phyloP scores from a whole-genome alignment of 306 rosid genomes.

The Crataegus laevigata region DNA sequence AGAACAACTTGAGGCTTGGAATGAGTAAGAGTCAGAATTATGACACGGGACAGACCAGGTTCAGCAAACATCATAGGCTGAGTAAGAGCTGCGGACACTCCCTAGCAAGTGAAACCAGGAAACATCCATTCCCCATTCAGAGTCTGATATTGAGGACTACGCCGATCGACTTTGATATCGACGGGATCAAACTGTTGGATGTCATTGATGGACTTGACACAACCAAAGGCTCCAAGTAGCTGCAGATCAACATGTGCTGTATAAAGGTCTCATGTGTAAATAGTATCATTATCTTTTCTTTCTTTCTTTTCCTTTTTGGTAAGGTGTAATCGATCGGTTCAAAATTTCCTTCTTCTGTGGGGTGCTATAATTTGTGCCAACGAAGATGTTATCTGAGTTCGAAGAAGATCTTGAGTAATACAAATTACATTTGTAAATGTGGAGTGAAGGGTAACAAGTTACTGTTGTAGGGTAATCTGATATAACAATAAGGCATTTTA shows the following conservation, averaged over 20 bases:
- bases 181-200: constrained; percentile 68
- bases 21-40: constrained; percentile 93
- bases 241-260: neutral
- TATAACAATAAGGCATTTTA: no score
- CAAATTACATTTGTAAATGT: neutral
- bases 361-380: neutral
- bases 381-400: neutral
- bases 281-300: neutral
- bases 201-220: constrained; percentile 82
- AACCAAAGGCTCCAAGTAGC: constrained; percentile 45
- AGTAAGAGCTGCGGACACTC: constrained; percentile 90
- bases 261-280: neutral
- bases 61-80: constrained; percentile 67
- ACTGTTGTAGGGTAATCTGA: neutral
- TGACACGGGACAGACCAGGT: constrained; percentile 55
- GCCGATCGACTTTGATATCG: constrained; percentile 62
- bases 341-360: neutral
- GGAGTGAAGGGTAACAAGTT: neutral
- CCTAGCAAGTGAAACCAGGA: constrained; percentile 50
- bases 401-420: neutral
- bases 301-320: no score
- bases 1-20: constrained; percentile 79
- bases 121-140: constrained; percentile 44
- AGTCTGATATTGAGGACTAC: constrained; percentile 33
- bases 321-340: no score